These are phyloP conservation scores for Begonia loranthoides DNA, from an alignment of 306 rosid species.

Conservation along the genomic window DNA sequence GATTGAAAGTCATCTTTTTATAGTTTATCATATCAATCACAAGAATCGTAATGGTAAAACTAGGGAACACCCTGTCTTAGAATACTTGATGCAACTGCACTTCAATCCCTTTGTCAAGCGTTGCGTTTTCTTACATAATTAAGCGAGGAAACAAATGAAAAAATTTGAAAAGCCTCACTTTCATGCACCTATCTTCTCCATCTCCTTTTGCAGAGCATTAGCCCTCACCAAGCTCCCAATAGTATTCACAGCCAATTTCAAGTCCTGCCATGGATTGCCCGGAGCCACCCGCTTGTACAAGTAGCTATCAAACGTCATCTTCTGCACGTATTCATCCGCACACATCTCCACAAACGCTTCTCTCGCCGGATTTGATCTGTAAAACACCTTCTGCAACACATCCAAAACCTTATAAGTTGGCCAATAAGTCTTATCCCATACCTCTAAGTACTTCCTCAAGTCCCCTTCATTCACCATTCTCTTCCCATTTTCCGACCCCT, in stretches of 20 bases:
- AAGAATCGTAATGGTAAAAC: too few relatives aligned
- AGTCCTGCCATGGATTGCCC: constrained; percentile 76
- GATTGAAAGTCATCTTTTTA: too few relatives aligned
- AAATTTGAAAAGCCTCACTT: too few relatives aligned
- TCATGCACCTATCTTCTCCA: constrained; percentile 71
- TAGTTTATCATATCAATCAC: too few relatives aligned
- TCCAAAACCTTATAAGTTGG: constrained; percentile 96
- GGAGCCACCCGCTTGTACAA: constrained; percentile 87
- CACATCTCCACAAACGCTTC: constrained; percentile 99
- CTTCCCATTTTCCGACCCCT: constrained; percentile 86
- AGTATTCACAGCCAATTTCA: constrained; percentile 91
- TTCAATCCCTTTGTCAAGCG: too few relatives aligned
- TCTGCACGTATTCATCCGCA: constrained; percentile 93
- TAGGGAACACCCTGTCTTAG: too few relatives aligned
- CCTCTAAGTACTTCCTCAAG: constrained; percentile 84
- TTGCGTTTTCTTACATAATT: too few relatives aligned
- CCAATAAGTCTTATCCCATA: constrained; percentile 98
- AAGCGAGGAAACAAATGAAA: too few relatives aligned
- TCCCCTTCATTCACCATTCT: constrained; percentile 87
- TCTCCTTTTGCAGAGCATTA: constrained; percentile 74
- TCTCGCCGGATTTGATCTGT: constrained; percentile 90
- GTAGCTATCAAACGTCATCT: constrained; percentile 96
- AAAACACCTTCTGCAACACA: constrained; percentile 94
- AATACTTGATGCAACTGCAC: too few relatives aligned
- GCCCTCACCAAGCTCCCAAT: constrained; percentile 96